phyloP scores from a whole-genome alignment of 108 stramenopile species.

The Cyclostephanos invisitatus region DNA sequence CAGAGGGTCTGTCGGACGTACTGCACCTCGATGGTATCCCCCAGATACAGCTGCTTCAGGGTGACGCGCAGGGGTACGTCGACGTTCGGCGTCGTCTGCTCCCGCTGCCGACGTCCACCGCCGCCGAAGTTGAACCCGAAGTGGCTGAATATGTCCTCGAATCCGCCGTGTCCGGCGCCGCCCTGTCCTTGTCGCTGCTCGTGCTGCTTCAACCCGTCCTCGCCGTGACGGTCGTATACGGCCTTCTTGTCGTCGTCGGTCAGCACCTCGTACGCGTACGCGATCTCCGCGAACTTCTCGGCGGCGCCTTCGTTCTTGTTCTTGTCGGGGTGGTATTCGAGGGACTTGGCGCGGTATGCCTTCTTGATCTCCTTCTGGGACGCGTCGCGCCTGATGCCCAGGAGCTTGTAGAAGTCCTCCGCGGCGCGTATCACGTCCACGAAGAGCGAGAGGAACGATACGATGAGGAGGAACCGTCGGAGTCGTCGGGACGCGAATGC shows the following conservation, averaged over 20 bases:
- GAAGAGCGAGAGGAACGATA: conserved; percentile 17
- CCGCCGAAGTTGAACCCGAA: conserved; percentile 84
- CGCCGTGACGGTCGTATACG: conserved; percentile 95
- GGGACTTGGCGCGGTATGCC: conserved; percentile 92
- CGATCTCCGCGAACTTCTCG: conserved; percentile 94
- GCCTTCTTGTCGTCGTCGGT: conserved; percentile 93
- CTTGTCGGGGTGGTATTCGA: conserved; percentile 97
- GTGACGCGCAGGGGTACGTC: conserved; percentile 91
- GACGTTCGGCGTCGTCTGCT: conserved; percentile 88
- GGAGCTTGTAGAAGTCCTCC: conserved; percentile 78
- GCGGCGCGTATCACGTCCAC: conserved; percentile 29
- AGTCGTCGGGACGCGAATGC: background rate
- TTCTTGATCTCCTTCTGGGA: conserved; percentile 90
- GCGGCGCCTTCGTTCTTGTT: conserved; percentile 90
- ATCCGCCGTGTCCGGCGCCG: conserved; percentile 75
- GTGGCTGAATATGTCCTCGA: conserved; percentile 76
- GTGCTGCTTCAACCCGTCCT: conserved; percentile 96
- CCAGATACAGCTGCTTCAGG: conserved; percentile 91
- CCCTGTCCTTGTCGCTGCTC: conserved; percentile 71
- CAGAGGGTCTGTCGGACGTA: conserved; percentile 92
- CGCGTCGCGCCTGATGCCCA: conserved; percentile 70
- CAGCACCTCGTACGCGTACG: conserved; percentile 96
- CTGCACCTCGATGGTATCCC: conserved; percentile 89
- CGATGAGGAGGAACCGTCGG: background rate
- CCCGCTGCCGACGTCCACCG: conserved; percentile 71